A percentile compares a stretch with the other conserved stretches of the same genome.
Conservation (phyloP, 805 yeast genomes). For the Maudiozyma bulderi region DNA sequence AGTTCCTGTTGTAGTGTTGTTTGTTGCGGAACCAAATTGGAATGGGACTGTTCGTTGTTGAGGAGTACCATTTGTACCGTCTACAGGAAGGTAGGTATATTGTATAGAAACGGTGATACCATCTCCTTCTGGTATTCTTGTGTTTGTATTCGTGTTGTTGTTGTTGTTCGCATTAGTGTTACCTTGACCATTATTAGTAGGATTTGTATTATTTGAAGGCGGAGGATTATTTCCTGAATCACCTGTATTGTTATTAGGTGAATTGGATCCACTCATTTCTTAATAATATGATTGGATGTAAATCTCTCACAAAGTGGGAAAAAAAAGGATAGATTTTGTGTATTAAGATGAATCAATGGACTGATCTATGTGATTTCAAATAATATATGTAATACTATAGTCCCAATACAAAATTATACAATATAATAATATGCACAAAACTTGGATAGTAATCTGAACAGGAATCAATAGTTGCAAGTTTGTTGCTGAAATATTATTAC, state of each 20-base stretch:
- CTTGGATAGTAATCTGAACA: too few species aligned
- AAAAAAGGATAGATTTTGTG: too few species aligned
- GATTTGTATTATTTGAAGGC: not conserved
- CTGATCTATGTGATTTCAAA: too few species aligned
- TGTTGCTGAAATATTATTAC: too few species aligned
- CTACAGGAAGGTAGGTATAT: conserved; percentile 18
- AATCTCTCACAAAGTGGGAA: too few species aligned
- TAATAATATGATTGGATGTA: too few species aligned
- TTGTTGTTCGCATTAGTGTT: not conserved
- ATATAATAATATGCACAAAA: too few species aligned
- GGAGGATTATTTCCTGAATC: not conserved
- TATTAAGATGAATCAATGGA: too few species aligned
- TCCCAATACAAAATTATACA: too few species aligned
- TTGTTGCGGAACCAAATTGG: not conserved
- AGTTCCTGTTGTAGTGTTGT: not conserved
- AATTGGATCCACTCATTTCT: not conserved
- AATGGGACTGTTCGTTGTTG: not conserved
- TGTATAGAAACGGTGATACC: conserved; percentile 25
- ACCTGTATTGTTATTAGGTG: not conserved
- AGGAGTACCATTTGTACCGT: not conserved
- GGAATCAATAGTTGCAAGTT: too few species aligned
- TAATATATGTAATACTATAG: too few species aligned
- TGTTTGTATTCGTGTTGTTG: not conserved
- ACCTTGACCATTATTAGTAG: not conserved
- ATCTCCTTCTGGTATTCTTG: conserved; percentile 9